Base-by-base conservation (phyloP, 805 yeast species). In the Schwanniomyces vanrijiae region DNA sequence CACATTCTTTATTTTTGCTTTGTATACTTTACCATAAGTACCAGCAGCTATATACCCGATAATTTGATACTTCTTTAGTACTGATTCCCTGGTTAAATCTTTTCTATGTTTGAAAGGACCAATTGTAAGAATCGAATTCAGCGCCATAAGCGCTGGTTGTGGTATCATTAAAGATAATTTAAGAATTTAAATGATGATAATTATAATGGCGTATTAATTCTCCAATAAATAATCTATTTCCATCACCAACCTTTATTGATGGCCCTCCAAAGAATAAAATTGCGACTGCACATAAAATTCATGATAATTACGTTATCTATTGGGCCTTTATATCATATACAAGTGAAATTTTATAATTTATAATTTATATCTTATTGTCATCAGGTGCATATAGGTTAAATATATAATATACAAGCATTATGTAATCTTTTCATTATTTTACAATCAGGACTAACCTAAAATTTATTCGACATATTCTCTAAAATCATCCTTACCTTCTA, bases 41-140 rank as follows among this genome's bases (percentile, higher is more conserved):
- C 99, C 99, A 0, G 99, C 97, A 1, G 99, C 99, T 48, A 94
- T 94, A 66, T 94, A 94, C 0, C 99, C 99, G 14, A 90, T 68
- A 49, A 94, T 86, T 51, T 86, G 91, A 66, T 91, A 94, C 56
- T 85, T 86, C 44, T 86, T 84, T n/a, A 90, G 69, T 3, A 94
- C 96, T 2, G 88, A 83, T 25, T 81, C 76, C 44, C 96, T 69
- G 11, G 79, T 67, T 21, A 77, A 65, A 60, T 90, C 96, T 71
- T 49, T 85, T 35, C 80, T 66, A 49, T 70, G 77, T 48, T 72
- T 67, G 56, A 69, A 73, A 6, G 77, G 77, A 1, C 74, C 77
- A 7, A 71, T 58, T 7, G 77, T 72, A 42, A 71, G 58, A 24
- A 69, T 68, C 37, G 71, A 61, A 45, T 61, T 70, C 60, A 62